Conservation (phyloP, 202 grass and related monocot genomes). For the Schoenoplectus tabernaemontani region DNA sequence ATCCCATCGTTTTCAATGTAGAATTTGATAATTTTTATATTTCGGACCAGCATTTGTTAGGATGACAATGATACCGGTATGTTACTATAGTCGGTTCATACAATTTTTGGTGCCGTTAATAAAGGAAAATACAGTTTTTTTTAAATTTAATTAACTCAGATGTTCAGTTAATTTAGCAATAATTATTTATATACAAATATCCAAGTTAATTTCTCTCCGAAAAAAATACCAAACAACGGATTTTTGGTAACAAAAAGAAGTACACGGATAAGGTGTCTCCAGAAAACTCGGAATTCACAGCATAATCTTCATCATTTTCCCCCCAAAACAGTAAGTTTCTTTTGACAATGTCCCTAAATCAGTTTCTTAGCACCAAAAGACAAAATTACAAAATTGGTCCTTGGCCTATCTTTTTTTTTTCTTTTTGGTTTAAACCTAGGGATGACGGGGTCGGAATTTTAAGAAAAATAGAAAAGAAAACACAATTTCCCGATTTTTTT, state of each 20-base stretch:
- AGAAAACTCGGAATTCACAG: conserved; percentile 8
- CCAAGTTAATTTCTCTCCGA: neutral
- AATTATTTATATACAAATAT: neutral
- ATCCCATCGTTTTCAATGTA: neutral
- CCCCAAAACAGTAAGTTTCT: neutral
- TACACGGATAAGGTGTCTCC: neutral
- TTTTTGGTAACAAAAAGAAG: neutral
- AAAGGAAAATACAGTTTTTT: neutral
- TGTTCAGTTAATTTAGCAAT: neutral
- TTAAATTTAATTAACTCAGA: neutral
- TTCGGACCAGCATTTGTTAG: neutral
- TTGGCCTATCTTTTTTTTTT: neutral
- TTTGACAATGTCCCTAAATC: no score
- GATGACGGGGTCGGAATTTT: no score
- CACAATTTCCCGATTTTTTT: no score
- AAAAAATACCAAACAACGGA: neutral
- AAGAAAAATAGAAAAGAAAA: no score
- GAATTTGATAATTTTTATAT: neutral
- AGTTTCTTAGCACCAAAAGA: neutral
- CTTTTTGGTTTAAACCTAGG: neutral
- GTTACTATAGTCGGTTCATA: neutral
- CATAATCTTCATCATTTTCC: neutral
- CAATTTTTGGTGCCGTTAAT: neutral
- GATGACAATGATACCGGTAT: neutral
- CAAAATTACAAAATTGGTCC: neutral